These are phyloP conservation scores for Metarhizium rileyi DNA, from an alignment of 2,329 filamentous ascomycete species.

Conservation along the genomic window DNA sequence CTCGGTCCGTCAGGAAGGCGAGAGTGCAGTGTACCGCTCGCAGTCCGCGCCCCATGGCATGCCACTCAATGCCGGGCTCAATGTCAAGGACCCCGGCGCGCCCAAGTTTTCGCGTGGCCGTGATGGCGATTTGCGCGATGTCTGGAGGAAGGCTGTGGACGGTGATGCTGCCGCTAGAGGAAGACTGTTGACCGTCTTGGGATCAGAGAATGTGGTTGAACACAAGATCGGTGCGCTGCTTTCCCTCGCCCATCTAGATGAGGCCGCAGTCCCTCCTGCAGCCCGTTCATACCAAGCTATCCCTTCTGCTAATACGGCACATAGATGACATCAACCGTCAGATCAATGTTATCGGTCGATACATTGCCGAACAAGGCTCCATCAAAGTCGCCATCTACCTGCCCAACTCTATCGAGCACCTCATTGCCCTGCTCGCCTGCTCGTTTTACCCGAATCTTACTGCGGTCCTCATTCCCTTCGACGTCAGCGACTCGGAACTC, in stretches of 20 bases:
- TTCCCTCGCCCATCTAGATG: not conserved
- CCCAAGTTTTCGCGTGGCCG: slow-evolving; percentile 77
- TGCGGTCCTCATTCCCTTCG: slow-evolving; percentile 76
- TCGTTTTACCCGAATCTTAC: slow-evolving; percentile 76
- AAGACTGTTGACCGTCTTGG: slow-evolving; percentile 69
- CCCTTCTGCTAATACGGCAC: slow-evolving; percentile 5
- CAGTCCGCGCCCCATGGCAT: slow-evolving; percentile 78
- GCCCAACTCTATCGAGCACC: slow-evolving; percentile 84
- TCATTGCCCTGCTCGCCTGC: slow-evolving; percentile 75
- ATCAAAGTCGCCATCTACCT: slow-evolving; percentile 81
- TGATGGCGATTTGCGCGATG: slow-evolving; percentile 81
- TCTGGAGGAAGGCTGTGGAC: slow-evolving; percentile 70
- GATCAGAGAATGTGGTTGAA: slow-evolving; percentile 63
- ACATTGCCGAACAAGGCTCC: slow-evolving; percentile 60
- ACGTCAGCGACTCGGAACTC: slow-evolving; percentile 59
- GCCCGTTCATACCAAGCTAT: not conserved
- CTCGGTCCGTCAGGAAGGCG: slow-evolving; percentile 69
- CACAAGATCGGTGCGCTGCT: slow-evolving; percentile 47
- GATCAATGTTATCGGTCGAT: slow-evolving; percentile 77
- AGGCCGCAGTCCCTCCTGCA: not conserved
- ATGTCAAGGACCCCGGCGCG: slow-evolving; percentile 69
- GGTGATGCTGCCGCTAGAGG: slow-evolving; percentile 59
- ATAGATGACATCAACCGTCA: slow-evolving; percentile 66
- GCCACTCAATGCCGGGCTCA: slow-evolving; percentile 65
- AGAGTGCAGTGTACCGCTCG: slow-evolving; percentile 81